phyloP scores from a whole-genome alignment of 2,329 filamentous ascomycete species.

The Diaporthe citriasiana region DNA sequence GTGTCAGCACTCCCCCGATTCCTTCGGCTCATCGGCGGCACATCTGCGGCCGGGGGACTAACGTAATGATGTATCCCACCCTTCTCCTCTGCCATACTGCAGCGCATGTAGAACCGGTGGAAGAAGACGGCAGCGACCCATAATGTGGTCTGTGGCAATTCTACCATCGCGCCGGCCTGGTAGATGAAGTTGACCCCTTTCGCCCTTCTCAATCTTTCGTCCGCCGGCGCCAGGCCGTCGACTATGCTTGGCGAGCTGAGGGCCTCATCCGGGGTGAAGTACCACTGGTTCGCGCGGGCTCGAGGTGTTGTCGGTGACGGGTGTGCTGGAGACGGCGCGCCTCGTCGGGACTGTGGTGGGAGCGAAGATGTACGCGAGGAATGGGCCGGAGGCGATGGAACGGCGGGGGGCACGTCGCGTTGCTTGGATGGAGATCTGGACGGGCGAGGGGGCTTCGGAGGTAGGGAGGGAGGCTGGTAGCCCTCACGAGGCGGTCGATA shows the following conservation, averaged over 20 bases:
- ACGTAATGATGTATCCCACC: conserved; percentile 92
- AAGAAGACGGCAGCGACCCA: conserved; percentile 95
- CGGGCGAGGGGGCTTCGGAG: conserved; percentile 57
- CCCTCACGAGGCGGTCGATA: conserved; percentile 70
- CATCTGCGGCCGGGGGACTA: conserved; percentile 52
- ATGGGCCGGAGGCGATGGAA: conserved; percentile 71
- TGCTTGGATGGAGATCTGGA: conserved; percentile 66
- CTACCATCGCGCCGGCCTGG: conserved; percentile 92
- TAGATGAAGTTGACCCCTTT: conserved; percentile 98
- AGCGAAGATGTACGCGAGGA: conserved; percentile 69
- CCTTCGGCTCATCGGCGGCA: background rate
- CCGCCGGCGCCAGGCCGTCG: conserved; percentile 81
- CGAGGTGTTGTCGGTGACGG: conserved; percentile 55
- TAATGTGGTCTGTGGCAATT: conserved; percentile 91
- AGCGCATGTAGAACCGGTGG: conserved; percentile 95
- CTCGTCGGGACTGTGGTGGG: conserved; percentile 59
- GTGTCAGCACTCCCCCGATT: conserved; percentile 7
- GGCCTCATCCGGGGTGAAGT: conserved; percentile 88
- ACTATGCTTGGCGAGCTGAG: conserved; percentile 85
- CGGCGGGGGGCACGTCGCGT: conserved; percentile 72
- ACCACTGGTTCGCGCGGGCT: conserved; percentile 78
- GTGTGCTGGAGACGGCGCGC: conserved; percentile 59
- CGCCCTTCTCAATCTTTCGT: conserved; percentile 84
- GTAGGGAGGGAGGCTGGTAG: conserved; percentile 67
- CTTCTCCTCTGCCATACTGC: conserved; percentile 81